These are phyloP conservation scores for Alternaria postmessia DNA, from an alignment of 2,329 filamentous ascomycete genomes.

Conservation along the genomic window DNA sequence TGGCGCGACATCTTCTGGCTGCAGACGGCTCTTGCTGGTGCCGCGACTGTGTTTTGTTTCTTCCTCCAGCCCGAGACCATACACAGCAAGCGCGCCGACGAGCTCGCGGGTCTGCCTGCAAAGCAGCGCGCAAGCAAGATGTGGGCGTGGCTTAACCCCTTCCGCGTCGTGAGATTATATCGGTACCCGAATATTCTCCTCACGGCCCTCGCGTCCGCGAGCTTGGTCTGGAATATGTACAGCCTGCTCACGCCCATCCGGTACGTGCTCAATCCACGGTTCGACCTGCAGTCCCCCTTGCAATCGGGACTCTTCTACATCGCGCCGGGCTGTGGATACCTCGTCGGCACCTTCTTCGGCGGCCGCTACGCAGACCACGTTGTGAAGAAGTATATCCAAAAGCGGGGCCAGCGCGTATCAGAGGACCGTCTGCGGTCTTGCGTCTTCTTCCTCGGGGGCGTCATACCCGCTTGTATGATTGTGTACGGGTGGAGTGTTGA, in stretches of 20 bases:
- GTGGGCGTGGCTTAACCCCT: slow-evolving; percentile 71
- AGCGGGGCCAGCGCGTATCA: slow-evolving; percentile 65
- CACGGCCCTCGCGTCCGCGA: slow-evolving; percentile 64
- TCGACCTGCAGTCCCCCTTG: slow-evolving; percentile 71
- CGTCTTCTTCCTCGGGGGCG: slow-evolving; percentile 63
- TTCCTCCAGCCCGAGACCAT: slow-evolving; percentile 78
- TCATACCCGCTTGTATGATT: slow-evolving; percentile 70
- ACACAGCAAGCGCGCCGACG: slow-evolving; percentile 68
- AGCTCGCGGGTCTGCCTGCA: slow-evolving; percentile 64
- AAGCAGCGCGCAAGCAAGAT: slow-evolving; percentile 53
- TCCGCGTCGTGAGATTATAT: slow-evolving; percentile 69
- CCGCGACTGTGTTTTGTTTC: slow-evolving; percentile 66
- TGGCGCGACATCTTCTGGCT: slow-evolving; percentile 84
- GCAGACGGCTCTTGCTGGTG: slow-evolving; percentile 71
- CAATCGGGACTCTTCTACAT: slow-evolving; percentile 77
- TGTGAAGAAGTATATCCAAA: slow-evolving; percentile 70
- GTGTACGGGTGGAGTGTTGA: slow-evolving; percentile 73
- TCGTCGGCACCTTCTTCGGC: slow-evolving; percentile 74
- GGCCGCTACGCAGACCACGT: slow-evolving; percentile 74
- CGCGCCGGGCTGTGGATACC: slow-evolving; percentile 74
- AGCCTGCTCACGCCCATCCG: slow-evolving; percentile 73
- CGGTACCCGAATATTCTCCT: slow-evolving; percentile 72
- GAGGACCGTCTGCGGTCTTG: slow-evolving; percentile 70
- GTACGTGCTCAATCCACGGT: slow-evolving; percentile 77
- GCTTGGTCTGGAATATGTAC: slow-evolving; percentile 80